Conservation (phyloP, 2,329 filamentous ascomycete species). For the Botryotinia globosa region DNA sequence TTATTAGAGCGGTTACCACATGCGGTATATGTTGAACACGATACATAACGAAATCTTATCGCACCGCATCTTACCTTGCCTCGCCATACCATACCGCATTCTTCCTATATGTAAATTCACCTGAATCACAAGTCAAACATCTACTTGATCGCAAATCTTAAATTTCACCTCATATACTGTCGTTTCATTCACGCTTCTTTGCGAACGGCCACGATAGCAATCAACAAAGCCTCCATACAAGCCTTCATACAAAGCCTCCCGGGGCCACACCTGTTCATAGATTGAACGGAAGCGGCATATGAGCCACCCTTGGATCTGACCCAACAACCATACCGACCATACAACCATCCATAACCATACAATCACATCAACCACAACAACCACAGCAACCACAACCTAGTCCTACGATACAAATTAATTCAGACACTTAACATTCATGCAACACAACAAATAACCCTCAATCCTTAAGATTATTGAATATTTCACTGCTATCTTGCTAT, state of each 20-base stretch:
- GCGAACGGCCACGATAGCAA: background rate
- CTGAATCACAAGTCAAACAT: background rate
- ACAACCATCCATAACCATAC: background rate
- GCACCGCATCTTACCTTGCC: background rate
- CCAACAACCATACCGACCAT: constrained; percentile 5
- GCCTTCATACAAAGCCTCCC: background rate
- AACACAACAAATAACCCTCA: background rate
- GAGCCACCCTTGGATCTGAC: background rate
- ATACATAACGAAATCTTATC: constrained; percentile 13
- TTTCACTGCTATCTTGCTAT: background rate
- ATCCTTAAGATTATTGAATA: background rate
- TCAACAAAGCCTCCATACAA: background rate
- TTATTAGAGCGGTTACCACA: background rate
- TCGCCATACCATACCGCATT: background rate
- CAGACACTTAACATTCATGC: constrained; percentile 1
- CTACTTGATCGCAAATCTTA: background rate
- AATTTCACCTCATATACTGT: background rate
- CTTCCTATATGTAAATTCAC: background rate
- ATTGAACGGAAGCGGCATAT: background rate
- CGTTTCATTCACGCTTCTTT: background rate
- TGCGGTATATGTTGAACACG: background rate
- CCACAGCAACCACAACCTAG: background rate
- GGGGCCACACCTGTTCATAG: too few species aligned
- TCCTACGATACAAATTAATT: background rate
- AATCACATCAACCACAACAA: background rate